Base-by-base conservation (phyloP, 768 basidiomycete genomes). In the Crepidotus variabilis region DNA sequence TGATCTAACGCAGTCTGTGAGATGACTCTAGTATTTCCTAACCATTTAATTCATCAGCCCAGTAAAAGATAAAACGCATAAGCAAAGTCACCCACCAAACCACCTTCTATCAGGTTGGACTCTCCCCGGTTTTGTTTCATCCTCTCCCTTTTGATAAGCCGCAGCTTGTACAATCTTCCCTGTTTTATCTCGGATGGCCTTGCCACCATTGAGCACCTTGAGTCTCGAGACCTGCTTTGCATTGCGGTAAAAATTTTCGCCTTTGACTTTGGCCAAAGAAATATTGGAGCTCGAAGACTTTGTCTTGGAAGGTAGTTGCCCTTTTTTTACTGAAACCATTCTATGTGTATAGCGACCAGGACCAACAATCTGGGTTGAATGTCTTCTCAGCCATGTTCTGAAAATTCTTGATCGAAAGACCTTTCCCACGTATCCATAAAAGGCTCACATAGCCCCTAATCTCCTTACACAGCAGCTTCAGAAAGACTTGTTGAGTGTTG, bases 211-310 rank as follows among this genome's bases (percentile, higher is more conserved):
- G 65, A 97, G 83, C 88, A 99, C 89, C 78, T 97, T 98, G 54
- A 94, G 83, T 58, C 88, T 78, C 28, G 78, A 75, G 35, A 86
- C 93, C 65, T 85, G 79, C 69, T 98, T 98, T 46, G 93, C 94
- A 88, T 94, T 85, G 72, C 94, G 91, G 75, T 97, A 99, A 77
- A 98, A 98, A 71, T 96, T 99, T 77, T 97, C 94, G 67, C 94
- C 95, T 68, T 93, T 94, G 61, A 89, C 82, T 69, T 79, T 87
- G 61, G 83, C 82, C 46, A 91, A 75, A 3, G 83, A 76, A 1
- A 81, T 61, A 14, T 78, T 75, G n/a, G 78, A 75, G 21, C 78
- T 75, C 18, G 75, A 75, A 1, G 78, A 79, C 54, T 71, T 70
- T 14, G 72, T 68, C 59, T 79, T 80, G 6, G 75, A 69, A 16